These are phyloP conservation scores for Hanseniaspora occidentalis DNA, from an alignment of 805 yeast genomes.

Conservation along the genomic window DNA sequence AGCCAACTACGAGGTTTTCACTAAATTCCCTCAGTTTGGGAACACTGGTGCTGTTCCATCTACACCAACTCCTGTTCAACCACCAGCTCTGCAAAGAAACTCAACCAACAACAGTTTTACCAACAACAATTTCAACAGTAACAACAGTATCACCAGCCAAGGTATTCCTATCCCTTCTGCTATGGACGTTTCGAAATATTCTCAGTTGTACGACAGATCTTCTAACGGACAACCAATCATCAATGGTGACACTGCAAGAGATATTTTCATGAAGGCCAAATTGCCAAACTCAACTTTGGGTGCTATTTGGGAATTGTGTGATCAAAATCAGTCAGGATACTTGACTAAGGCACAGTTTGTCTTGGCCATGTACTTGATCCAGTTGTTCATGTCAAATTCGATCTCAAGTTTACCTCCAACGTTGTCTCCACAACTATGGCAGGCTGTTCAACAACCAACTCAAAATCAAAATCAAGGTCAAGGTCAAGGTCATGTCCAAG, in stretches of 20 bases:
- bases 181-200: constrained; percentile 48
- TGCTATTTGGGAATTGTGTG: constrained; percentile 82
- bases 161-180: constrained; percentile 40
- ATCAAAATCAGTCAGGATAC: constrained; percentile 59
- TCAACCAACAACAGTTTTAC: constrained; percentile 2
- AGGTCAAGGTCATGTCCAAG: no score
- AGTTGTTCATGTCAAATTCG: constrained; percentile 43
- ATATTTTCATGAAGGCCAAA: constrained; percentile 79
- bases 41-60: constrained; percentile 55
- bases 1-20: constrained; percentile 22
- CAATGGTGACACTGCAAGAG: constrained; percentile 71
- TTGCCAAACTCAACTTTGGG: constrained; percentile 68
- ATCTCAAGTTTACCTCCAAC: constrained; percentile 38
- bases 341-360: constrained; percentile 67
- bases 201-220: constrained; percentile 63
- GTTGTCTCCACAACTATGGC: constrained; percentile 34
- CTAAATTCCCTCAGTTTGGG: constrained; percentile 31
- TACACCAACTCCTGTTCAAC: constrained; percentile 29
- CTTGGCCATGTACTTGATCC: constrained; percentile 91
- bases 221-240: constrained; percentile 36
- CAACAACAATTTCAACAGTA: constrained; percentile 7
- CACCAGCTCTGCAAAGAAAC: constrained; percentile 8
- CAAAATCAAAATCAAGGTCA: no score
- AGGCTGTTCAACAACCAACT: constrained; percentile 18
- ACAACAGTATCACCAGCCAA: neutral